Evolutionary conservation across 2,329 filamentous ascomycete species (phyloP).

Genomic region (Aspergillus texensis): DNA sequence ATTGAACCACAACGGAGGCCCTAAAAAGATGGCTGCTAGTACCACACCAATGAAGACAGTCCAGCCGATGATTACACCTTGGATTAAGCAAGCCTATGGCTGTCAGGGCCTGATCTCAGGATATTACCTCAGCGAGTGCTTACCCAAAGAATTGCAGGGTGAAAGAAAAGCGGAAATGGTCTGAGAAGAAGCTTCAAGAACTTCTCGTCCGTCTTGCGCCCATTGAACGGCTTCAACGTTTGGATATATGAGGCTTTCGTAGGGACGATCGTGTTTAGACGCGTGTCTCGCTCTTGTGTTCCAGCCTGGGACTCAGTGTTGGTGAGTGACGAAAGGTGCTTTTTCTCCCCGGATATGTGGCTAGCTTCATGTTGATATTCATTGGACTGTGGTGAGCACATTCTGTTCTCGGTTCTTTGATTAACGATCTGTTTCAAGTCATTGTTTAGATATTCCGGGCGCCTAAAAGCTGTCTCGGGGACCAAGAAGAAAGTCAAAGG

Average conservation of each 20-base stretch:
- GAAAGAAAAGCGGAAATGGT: slow-evolving; percentile 79
- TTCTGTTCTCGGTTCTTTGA: slow-evolving; percentile 15
- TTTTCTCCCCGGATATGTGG: slow-evolving; percentile 13
- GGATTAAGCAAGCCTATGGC: slow-evolving; percentile 66
- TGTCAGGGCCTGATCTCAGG: slow-evolving; percentile 12
- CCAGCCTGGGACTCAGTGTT: not conserved
- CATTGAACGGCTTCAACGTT: slow-evolving; percentile 72
- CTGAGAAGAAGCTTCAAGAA: slow-evolving; percentile 69
- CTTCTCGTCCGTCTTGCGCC: slow-evolving; percentile 75
- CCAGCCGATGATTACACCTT: slow-evolving; percentile 92
- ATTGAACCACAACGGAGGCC: slow-evolving; percentile 78
- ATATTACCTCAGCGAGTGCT: slow-evolving; percentile 25
- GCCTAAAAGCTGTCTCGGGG: slow-evolving; percentile 79
- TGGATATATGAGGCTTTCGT: slow-evolving; percentile 61
- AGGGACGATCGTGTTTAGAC: slow-evolving; percentile 26
- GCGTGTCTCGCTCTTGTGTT: slow-evolving; percentile 7
- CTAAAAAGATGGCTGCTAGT: slow-evolving; percentile 78
- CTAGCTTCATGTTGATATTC: slow-evolving; percentile 13
- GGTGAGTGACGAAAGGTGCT: slow-evolving; percentile 6
- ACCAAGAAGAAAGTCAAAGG: slow-evolving; percentile 75
- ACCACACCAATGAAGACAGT: slow-evolving; percentile 89
- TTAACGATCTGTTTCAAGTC: slow-evolving; percentile 57
- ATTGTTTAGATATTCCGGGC: slow-evolving; percentile 69
- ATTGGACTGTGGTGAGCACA: slow-evolving; percentile 13
- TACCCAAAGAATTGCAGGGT: slow-evolving; percentile 82